A percentile compares a stretch with the other conserved stretches of the same genome.
phyloP scores from a whole-genome alignment of 2,329 filamentous ascomycete genomes.

The Fusarium sp. region DNA sequence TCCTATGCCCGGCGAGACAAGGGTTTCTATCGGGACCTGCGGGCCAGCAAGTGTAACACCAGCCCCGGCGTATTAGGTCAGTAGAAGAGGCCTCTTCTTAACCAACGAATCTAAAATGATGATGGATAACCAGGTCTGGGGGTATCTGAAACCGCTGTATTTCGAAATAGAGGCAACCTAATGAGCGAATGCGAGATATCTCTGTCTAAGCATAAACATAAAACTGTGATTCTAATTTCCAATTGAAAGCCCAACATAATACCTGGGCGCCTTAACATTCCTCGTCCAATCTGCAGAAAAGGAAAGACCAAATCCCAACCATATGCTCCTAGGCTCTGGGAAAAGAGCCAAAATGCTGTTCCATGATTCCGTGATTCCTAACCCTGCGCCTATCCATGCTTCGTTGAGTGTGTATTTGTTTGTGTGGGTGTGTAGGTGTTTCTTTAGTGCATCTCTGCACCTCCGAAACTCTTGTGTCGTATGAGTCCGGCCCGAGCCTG shows the following conservation, averaged over 20 bases:
- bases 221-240: constrained; percentile 13
- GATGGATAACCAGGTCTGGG: not conserved
- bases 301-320: constrained; percentile 13
- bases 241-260: constrained; percentile 15
- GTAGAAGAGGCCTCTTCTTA: not conserved
- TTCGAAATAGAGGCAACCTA: constrained; percentile 1
- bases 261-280: constrained; percentile 8
- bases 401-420: not conserved
- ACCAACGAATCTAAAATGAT: not conserved
- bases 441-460: constrained; percentile 55
- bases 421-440: not conserved
- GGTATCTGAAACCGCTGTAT: not conserved
- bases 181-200: constrained; percentile 27
- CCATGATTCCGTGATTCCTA: constrained; percentile 15
- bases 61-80: not conserved
- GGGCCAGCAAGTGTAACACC: constrained; percentile 19
- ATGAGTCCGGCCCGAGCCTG: constrained; percentile 61
- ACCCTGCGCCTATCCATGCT: constrained; percentile 23
- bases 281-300: constrained; percentile 7
- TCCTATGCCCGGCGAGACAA: constrained; percentile 54
- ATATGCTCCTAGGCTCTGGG: constrained; percentile 17
- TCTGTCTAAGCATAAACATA: constrained; percentile 17
- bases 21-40: constrained; percentile 51
- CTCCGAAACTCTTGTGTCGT: constrained; percentile 64
- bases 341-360: constrained; percentile 25